Base-by-base conservation (phyloP, 2,329 filamentous ascomycete genomes). In the Paecilomyces fulvus region DNA sequence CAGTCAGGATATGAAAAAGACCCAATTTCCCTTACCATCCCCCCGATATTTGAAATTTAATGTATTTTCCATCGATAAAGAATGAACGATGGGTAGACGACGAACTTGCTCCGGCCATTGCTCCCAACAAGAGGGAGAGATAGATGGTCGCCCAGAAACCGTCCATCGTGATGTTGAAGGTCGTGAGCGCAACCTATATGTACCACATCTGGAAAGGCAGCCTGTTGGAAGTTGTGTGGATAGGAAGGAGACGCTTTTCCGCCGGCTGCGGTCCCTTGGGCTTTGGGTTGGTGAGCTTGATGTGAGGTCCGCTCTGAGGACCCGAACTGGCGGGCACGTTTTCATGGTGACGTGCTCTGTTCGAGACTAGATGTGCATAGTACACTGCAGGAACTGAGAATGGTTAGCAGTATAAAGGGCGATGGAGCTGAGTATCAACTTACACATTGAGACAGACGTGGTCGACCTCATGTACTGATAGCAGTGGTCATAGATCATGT, bases 391-490 rank as follows among this genome's bases (percentile, higher is more conserved):
- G 94, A 62, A 82, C 74, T 70, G 61, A 59, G 53, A 48, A 51
- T 56, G 49, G 49, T 60, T 53, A 59, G 53, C 33, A 50, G 46
- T 21, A 54, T 28, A 11, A 33, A 30, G 9, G 37, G 23, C n/a
- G 49, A 7, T 25, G 25, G 53, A 53, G 10, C 17, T 4, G 28
- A 46, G n/a, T 11, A 23, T 56, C 30, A 6, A 63, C 70, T 63
- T 67, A 73, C 72, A 89, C 0, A 94, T 74, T 0, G 92, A 96
- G 0, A 99, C 92, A 0, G 94, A 90, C 0, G 92, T 97, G 0
- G 92, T 97, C 0, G 92, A 94, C 14, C 94, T 85, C 55, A 88
- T 86, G 67, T 96, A 99, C 56, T 95, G 90, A 72, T 96, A 99
- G 49, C 88, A 95, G 60, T 96, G 91, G 63, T 96, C 88, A 65